These are phyloP conservation scores for Sphagnum magellanicum DNA, from an alignment of 228 moss, liverwort and hornwort genomes.

Conservation along the genomic window DNA sequence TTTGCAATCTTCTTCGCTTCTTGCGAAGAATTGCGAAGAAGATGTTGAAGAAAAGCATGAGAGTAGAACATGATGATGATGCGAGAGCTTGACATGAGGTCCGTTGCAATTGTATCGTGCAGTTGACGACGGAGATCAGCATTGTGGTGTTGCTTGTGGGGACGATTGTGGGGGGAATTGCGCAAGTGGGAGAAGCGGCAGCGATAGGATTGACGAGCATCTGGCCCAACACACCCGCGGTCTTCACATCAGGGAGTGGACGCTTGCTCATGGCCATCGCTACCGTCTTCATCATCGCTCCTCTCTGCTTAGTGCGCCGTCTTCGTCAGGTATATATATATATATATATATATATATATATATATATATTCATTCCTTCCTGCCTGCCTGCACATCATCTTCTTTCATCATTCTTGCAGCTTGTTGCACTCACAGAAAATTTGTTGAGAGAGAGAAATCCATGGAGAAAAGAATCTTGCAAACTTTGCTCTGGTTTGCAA, in stretches of 20 bases:
- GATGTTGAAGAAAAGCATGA: not conserved
- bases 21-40: too few relatives aligned
- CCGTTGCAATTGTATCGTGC: slow-evolving; percentile 9
- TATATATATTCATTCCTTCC: too few relatives aligned
- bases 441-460: too few relatives aligned
- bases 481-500: too few relatives aligned
- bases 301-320: slow-evolving; percentile 60
- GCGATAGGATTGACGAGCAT: slow-evolving; percentile 46
- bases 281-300: slow-evolving; percentile 40
- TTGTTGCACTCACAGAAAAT: too few relatives aligned
- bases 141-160: slow-evolving; percentile 71
- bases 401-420: too few relatives aligned
- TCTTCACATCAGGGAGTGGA: slow-evolving; percentile 50
- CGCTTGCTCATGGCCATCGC: slow-evolving; percentile 51
- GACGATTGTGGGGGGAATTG: slow-evolving; percentile 39
- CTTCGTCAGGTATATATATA: slow-evolving; percentile 60
- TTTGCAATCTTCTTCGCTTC: too few relatives aligned
- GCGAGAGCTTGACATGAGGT: not conserved
- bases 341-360: too few relatives aligned
- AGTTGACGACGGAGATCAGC: slow-evolving; percentile 82
- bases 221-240: slow-evolving; percentile 35
- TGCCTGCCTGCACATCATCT: too few relatives aligned
- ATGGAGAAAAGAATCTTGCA: too few relatives aligned
- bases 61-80: not conserved
- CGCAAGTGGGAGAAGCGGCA: slow-evolving; percentile 69